Percentiles rank a stretch among this genome's conserved stretches.
Conservation (phyloP, 2,329 filamentous ascomycete genomes). For the Calonectria honghensis region DNA sequence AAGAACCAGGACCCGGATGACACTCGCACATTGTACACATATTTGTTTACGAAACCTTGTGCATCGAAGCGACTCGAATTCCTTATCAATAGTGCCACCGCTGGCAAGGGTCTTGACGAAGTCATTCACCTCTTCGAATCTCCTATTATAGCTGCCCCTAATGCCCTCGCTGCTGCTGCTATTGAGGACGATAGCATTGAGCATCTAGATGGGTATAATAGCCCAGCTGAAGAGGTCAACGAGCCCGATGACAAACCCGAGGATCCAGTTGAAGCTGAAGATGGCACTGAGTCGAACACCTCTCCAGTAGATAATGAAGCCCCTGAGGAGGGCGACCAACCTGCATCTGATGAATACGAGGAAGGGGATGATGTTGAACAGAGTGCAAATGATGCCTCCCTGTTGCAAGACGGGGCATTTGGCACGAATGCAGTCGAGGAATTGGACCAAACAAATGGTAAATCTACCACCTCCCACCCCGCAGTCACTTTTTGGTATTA, state of each 20-base stretch:
- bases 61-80: conserved; percentile 62
- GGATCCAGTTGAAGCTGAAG: conserved; percentile 36
- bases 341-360: conserved; percentile 36
- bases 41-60: conserved; percentile 64
- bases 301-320: conserved; percentile 8
- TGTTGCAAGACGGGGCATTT: conserved; percentile 37
- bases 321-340: conserved; percentile 8
- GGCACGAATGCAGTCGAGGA: conserved; percentile 35
- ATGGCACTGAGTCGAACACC: conserved; percentile 13
- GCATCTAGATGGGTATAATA: conserved; percentile 53
- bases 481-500: conserved; percentile 43
- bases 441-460: conserved; percentile 52
- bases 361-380: conserved; percentile 40
- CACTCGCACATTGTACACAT: conserved; percentile 64
- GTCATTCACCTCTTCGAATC: conserved; percentile 63
- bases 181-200: conserved; percentile 49
- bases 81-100: conserved; percentile 64
- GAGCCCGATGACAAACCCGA: conserved; percentile 42
- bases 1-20: conserved; percentile 66
- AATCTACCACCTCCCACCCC: conserved; percentile 40
- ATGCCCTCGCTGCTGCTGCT: conserved; percentile 40
- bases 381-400: conserved; percentile 39
- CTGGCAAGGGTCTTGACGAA: conserved; percentile 64
- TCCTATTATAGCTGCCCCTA: conserved; percentile 47
- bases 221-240: conserved; percentile 48